Percentiles rank a stretch among this genome's conserved stretches.
Evolutionary conservation across 495 filamentous ascomycete genomes (phyloP).

Genomic region (Bryoglossum gracile): DNA sequence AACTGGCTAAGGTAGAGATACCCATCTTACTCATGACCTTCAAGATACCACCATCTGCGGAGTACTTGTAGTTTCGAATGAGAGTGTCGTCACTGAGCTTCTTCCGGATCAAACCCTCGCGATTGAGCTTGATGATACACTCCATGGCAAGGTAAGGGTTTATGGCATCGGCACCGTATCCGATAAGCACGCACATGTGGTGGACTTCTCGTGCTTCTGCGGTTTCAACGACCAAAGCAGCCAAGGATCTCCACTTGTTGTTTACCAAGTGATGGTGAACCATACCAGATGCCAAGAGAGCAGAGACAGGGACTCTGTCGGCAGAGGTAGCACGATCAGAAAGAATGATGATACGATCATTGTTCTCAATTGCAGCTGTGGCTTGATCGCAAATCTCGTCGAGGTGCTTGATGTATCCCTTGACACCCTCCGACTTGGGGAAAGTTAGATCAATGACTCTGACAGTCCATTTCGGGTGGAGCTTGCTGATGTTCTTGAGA

Average conservation of each 20-base stretch:
- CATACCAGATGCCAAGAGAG: constrained; percentile 85
- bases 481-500: constrained; percentile 65
- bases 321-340: constrained; percentile 84
- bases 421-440: constrained; percentile 75
- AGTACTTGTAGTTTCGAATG: constrained; percentile 96
- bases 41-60: constrained; percentile 93
- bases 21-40: constrained; percentile 99
- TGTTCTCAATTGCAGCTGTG: constrained; percentile 76
- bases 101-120: constrained; percentile 89
- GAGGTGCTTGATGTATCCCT: constrained; percentile 82
- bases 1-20: constrained; percentile 95
- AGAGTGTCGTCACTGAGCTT: constrained; percentile 76
- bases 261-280: constrained; percentile 96
- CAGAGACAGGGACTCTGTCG: constrained; percentile 80
- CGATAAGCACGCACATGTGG: constrained; percentile 95
- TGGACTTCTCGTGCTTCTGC: constrained; percentile 97
- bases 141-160: constrained; percentile 97
- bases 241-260: constrained; percentile 92
- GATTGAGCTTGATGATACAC: constrained; percentile 97
- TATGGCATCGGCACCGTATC: constrained; percentile 93
- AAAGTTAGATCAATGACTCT: constrained; percentile 96
- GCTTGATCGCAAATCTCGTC: constrained; percentile 85
- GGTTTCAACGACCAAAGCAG: constrained; percentile 86
- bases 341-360: constrained; percentile 81
- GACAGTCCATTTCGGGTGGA: constrained; percentile 82